A percentile compares a stretch with the other conserved stretches of the same genome.
Evolutionary conservation across 768 basidiomycete genomes (phyloP).

Genomic region (Botryobasidium botryosum): DNA sequence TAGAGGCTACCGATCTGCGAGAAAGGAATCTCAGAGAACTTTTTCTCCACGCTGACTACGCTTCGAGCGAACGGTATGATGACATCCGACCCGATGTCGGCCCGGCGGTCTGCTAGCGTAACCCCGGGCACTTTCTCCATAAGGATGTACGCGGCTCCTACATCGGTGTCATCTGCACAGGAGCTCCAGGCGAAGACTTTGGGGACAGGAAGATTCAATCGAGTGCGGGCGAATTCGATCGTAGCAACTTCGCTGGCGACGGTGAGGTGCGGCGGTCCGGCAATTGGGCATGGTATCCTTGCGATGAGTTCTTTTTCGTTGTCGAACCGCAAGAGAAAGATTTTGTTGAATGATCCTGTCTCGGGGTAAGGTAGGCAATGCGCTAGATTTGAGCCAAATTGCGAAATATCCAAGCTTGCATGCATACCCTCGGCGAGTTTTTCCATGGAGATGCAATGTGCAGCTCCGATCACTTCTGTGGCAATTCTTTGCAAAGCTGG

Average conservation of each 20-base stretch:
- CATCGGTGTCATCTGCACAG: constrained; percentile 17
- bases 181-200: constrained; percentile 27
- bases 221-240: constrained; percentile 26
- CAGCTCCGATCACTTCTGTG: constrained; percentile 1
- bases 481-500: background rate
- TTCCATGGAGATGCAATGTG: background rate
- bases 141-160: constrained; percentile 29
- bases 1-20: too few relatives aligned
- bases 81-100: too few relatives aligned
- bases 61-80: too few relatives aligned
- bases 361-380: background rate
- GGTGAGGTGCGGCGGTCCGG: constrained; percentile 23
- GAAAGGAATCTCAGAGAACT: constrained; percentile 15
- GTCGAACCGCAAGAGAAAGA: constrained; percentile 25
- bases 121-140: constrained; percentile 29
- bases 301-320: constrained; percentile 25
- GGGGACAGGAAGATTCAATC: constrained; percentile 26
- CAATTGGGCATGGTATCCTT: constrained; percentile 26
- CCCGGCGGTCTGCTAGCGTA: too few relatives aligned
- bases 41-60: constrained; percentile 14
- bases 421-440: background rate
- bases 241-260: constrained; percentile 34
- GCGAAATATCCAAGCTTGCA: too few relatives aligned
- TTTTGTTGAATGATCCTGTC: constrained; percentile 26
- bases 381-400: too few relatives aligned